These are phyloP conservation scores for Moniliophthora roreri DNA, from an alignment of 1,284 basidiomycete genomes.

Conservation along the genomic window DNA sequence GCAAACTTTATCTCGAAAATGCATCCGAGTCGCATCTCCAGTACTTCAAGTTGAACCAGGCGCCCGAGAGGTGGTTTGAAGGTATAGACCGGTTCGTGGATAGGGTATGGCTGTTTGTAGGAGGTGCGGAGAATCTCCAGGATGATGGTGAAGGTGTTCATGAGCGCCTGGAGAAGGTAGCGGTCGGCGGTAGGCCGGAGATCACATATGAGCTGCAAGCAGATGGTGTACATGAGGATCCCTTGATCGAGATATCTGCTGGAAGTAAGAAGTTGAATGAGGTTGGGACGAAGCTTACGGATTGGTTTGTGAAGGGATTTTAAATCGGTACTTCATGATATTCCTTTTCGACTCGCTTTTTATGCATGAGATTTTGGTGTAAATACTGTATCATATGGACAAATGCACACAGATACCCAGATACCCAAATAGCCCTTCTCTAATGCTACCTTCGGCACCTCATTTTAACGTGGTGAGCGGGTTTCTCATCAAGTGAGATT, in stretches of 20 bases:
- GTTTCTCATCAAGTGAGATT: too few species aligned
- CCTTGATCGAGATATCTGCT: slow-evolving; percentile 22
- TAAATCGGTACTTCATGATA: too few species aligned
- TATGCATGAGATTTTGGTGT: too few species aligned
- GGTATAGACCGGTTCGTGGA: slow-evolving; percentile 10
- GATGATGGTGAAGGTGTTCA: slow-evolving; percentile 16
- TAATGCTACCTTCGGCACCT: too few species aligned
- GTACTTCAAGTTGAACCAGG: slow-evolving; percentile 8
- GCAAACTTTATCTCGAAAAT: slow-evolving; percentile 14
- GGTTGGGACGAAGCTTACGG: slow-evolving; percentile 21
- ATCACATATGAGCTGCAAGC: slow-evolving; percentile 28
- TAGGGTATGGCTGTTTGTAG: slow-evolving; percentile 9
- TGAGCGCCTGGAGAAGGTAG: slow-evolving; percentile 1
- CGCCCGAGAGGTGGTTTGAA: slow-evolving; percentile 7
- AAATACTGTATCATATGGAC: too few species aligned
- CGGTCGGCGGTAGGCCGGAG: slow-evolving; percentile 10
- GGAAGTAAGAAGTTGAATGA: slow-evolving; percentile 19
- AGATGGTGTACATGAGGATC: slow-evolving; percentile 32
- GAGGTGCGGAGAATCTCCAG: slow-evolving; percentile 14
- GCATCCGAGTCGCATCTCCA: not conserved
- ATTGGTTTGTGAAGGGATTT: slow-evolving; percentile 25
- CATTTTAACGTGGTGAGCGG: too few species aligned
- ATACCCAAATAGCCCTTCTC: too few species aligned
- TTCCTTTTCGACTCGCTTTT: too few species aligned
- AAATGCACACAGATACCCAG: too few species aligned